Base-by-base conservation (phyloP, 768 basidiomycete species). In the Xerocomellus chrysenteron region DNA sequence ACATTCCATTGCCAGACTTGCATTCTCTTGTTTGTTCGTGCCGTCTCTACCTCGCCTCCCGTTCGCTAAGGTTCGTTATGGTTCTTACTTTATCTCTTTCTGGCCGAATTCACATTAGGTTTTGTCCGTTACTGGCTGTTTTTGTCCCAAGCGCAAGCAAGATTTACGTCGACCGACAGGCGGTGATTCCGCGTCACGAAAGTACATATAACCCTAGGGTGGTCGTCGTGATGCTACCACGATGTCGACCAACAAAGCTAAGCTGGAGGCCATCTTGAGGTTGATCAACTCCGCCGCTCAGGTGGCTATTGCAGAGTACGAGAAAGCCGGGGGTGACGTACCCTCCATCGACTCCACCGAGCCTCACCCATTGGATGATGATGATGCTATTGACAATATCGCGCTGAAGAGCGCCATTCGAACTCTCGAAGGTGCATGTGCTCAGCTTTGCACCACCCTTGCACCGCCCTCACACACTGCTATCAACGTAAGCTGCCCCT, bases 341-440 rank as follows among this genome's bases (percentile, higher is more conserved):
- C 77, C 73, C 8, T 64, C 72, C 46, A 67, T 81, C 13, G 71
- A 78, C 50, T 70, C 70, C 26, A 65, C 65, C 0, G 60, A 52
- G n/a, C 65, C 61, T 39, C 73, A 76, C 33, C 74, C 75, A 1
- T 64, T 80, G 47, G 77, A 78, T 44, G 37, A 58, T 30, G 28
- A 26, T 26, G 26, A 26, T 33, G 61, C 64, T 8, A 35, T 56
- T 11, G 65, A 73, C 46, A 56, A 62, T 1, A 50, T 66, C 21
- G 61, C 55, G 1, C 53, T 73, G 41, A 70, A 64, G 59, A 52
- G 49, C n/a, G 57, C 68, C 2, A 42, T 75, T 37, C 62, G 66
- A n/a, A 67, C 56, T 4, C 60, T 75, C n/a, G 73, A 75, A 55
- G 75, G 74, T 37, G 74, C 74, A 43, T 74, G 73, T 55, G 63